phyloP scores from a whole-genome alignment of 2,329 filamentous ascomycete species.

The Fusarium praegraminearum region DNA sequence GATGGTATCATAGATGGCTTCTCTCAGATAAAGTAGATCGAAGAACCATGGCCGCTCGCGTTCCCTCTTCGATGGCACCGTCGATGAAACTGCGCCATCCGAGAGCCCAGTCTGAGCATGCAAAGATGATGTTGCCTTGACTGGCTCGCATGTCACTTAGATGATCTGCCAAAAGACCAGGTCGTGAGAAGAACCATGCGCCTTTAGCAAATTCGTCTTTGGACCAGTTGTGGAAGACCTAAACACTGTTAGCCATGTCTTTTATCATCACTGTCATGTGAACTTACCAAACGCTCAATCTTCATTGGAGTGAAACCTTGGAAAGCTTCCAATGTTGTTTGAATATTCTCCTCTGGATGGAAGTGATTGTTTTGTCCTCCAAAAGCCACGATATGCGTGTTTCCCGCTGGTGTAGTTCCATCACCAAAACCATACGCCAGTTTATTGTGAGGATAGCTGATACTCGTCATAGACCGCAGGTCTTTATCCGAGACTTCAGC shows the following conservation, averaged over 20 bases:
- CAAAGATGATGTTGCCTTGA: constrained; percentile 61
- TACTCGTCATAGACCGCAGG: constrained; percentile 58
- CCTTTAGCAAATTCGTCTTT: constrained; percentile 61
- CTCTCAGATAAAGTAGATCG: constrained; percentile 14
- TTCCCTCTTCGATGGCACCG: constrained; percentile 61
- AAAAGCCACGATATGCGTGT: constrained; percentile 62
- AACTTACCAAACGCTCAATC: constrained; percentile 46
- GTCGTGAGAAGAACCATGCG: constrained; percentile 57
- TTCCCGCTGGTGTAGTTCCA: constrained; percentile 58
- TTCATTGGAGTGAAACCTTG: constrained; percentile 51
- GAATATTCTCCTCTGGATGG: constrained; percentile 57
- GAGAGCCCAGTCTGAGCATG: constrained; percentile 61
- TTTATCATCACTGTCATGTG: too few relatives aligned
- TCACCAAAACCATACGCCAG: constrained; percentile 60
- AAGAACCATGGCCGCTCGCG: constrained; percentile 44
- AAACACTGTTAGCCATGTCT: not conserved
- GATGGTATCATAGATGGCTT: not conserved
- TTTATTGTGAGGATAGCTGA: constrained; percentile 58
- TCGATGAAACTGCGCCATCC: constrained; percentile 65
- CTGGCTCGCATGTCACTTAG: constrained; percentile 55
- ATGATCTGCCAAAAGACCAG: constrained; percentile 54
- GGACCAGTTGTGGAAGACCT: constrained; percentile 63
- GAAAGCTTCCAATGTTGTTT: constrained; percentile 50
- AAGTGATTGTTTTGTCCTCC: constrained; percentile 58
- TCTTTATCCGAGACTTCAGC: constrained; percentile 57